Evolutionary conservation across 352 stramenopile genomes (phyloP).

Genomic region (Plasmopara halstedii): DNA sequence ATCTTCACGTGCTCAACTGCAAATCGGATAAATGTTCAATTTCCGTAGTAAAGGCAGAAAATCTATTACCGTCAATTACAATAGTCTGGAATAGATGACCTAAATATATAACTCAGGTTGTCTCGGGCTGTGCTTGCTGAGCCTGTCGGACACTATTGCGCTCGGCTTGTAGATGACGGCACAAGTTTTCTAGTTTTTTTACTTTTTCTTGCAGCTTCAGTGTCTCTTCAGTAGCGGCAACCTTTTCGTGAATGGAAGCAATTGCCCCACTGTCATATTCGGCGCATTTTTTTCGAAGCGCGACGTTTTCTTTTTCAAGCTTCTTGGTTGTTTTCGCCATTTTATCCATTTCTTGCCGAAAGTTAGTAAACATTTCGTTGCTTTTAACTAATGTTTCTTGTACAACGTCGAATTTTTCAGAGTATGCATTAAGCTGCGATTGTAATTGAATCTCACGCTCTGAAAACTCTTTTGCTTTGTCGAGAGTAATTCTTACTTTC

Average conservation of each 20-base stretch:
- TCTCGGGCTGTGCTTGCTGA: conserved; percentile 18
- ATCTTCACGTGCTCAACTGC: neutral
- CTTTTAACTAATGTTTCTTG: conserved; percentile 82
- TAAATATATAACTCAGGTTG: no score
- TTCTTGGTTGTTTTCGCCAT: conserved; percentile 85
- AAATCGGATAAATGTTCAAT: neutral
- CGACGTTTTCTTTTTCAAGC: conserved; percentile 77
- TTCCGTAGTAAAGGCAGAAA: neutral
- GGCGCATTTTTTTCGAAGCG: conserved; percentile 76
- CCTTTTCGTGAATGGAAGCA: conserved; percentile 66
- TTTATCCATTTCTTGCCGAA: conserved; percentile 84
- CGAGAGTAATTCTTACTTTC: conserved; percentile 64
- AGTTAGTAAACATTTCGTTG: conserved; percentile 80
- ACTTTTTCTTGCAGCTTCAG: conserved; percentile 76
- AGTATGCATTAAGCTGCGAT: conserved; percentile 73
- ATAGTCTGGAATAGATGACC: neutral
- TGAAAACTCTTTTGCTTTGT: conserved; percentile 77
- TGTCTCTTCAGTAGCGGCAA: conserved; percentile 47
- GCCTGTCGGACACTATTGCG: conserved; percentile 43
- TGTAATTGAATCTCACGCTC: conserved; percentile 70
- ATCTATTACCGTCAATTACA: conserved; percentile 26
- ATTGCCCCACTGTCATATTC: conserved; percentile 74
- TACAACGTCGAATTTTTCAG: conserved; percentile 78
- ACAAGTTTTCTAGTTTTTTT: conserved; percentile 76
- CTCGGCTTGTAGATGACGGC: conserved; percentile 74